These are phyloP conservation scores for Phaeosphaeriaceae sp. DNA, from an alignment of 2,329 filamentous ascomycete genomes.

Conservation along the genomic window DNA sequence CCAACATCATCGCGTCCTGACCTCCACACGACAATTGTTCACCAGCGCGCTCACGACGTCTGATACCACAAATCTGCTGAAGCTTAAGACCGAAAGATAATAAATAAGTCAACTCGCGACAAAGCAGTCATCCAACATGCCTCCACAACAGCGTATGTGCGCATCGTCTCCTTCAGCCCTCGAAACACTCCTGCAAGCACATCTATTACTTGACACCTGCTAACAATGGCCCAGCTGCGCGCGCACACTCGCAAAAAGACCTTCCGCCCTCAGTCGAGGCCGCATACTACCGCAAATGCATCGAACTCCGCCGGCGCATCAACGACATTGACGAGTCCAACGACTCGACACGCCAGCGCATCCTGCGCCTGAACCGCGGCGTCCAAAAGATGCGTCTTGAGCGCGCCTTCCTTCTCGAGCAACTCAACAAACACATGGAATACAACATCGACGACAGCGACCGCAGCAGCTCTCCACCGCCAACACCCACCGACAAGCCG, in stretches of 20 bases:
- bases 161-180: background rate
- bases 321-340: slow-evolving; percentile 93
- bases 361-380: slow-evolving; percentile 80
- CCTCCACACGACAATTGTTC: slow-evolving; percentile 8
- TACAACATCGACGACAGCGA: slow-evolving; percentile 68
- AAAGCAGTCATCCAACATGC: background rate
- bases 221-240: slow-evolving; percentile 25
- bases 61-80: background rate
- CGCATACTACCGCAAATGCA: slow-evolving; percentile 95
- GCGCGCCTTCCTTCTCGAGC: slow-evolving; percentile 67
- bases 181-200: background rate
- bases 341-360: slow-evolving; percentile 79
- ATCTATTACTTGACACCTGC: background rate
- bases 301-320: slow-evolving; percentile 89
- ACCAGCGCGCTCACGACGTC: background rate
- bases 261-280: slow-evolving; percentile 91
- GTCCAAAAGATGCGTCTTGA: slow-evolving; percentile 92
- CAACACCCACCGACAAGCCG: slow-evolving; percentile 81
- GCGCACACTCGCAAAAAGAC: slow-evolving; percentile 45
- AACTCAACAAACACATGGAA: slow-evolving; percentile 57
- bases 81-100: too few relatives aligned
- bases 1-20: slow-evolving; percentile 16
- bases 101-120: background rate
- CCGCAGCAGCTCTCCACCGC: slow-evolving; percentile 79
- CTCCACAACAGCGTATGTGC: slow-evolving; percentile 29